Evolutionary conservation across 805 yeast genomes (phyloP).

Genomic region (Candida schatavii): DNA sequence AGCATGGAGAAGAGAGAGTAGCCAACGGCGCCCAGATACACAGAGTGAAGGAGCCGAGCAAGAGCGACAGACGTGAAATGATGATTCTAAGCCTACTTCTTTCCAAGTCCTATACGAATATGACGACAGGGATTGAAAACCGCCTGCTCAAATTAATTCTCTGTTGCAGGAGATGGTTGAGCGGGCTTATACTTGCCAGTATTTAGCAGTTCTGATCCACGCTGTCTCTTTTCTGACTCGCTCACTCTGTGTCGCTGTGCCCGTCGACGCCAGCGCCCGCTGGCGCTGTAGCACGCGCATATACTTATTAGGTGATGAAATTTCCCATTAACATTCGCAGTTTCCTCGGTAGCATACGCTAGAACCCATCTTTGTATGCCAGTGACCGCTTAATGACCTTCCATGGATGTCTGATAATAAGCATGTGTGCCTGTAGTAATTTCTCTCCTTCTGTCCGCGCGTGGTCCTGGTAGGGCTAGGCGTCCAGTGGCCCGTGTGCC

Average conservation of each 20-base stretch:
- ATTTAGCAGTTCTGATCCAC: constrained; percentile 61
- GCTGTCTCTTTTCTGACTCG: constrained; percentile 2
- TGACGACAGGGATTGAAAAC: constrained; percentile 82
- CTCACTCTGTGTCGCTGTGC: constrained; percentile 7
- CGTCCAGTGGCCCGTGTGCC: too few relatives aligned
- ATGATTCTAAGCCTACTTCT: constrained; percentile 66
- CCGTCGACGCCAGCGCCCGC: too few relatives aligned
- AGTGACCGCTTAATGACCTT: constrained; percentile 85
- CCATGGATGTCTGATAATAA: constrained; percentile 86
- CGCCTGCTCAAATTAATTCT: constrained; percentile 37
- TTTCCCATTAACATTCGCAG: constrained; percentile 85
- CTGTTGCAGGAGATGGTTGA: constrained; percentile 38
- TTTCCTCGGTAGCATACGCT: constrained; percentile 90
- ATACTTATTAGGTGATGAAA: constrained; percentile 61
- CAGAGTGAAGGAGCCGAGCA: too few relatives aligned
- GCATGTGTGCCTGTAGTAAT: too few relatives aligned
- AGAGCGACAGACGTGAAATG: too few relatives aligned
- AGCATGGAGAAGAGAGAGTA: too few relatives aligned
- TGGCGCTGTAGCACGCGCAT: constrained; percentile 14
- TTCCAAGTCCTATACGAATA: constrained; percentile 92
- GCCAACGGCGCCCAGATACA: too few relatives aligned
- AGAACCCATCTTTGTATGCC: constrained; percentile 81
- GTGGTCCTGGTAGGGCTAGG: too few relatives aligned
- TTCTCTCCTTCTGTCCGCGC: too few relatives aligned
- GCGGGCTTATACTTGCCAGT: constrained; percentile 88